A percentile compares a stretch with the other conserved stretches of the same genome.
Evolutionary conservation across 2,329 filamentous ascomycete species (phyloP).

Genomic region (Piedraia hortae): DNA sequence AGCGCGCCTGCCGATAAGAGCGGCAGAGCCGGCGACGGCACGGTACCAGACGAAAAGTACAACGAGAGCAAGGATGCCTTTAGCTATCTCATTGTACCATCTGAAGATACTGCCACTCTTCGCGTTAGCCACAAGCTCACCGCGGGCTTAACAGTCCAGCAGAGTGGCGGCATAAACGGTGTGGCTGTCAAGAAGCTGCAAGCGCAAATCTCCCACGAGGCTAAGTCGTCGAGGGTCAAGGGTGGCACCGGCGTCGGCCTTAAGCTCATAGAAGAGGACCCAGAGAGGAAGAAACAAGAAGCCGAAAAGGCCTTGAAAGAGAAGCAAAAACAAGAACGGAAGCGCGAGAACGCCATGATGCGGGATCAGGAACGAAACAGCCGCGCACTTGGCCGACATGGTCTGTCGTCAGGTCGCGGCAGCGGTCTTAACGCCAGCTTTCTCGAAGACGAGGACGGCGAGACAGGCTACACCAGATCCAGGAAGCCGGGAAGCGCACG

Average conservation of each 20-base stretch:
- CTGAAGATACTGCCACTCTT: constrained; percentile 37
- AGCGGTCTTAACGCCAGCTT: constrained; percentile 37
- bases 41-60: constrained; percentile 23
- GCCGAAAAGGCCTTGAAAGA: constrained; percentile 40
- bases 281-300: constrained; percentile 44
- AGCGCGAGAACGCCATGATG: constrained; percentile 38
- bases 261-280: constrained; percentile 42
- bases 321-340: constrained; percentile 23
- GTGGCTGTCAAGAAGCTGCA: constrained; percentile 42
- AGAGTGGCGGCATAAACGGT: constrained; percentile 40
- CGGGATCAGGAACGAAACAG: constrained; percentile 31
- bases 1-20: constrained; percentile 10
- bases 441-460: constrained; percentile 30
- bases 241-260: constrained; percentile 30
- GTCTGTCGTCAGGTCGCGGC: constrained; percentile 19
- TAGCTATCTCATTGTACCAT: constrained; percentile 47
- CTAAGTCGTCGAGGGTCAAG: constrained; percentile 25
- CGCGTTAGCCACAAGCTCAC: constrained; percentile 51
- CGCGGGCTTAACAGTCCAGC: constrained; percentile 40
- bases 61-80: constrained; percentile 42
- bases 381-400: constrained; percentile 21
- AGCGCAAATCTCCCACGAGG: constrained; percentile 36
- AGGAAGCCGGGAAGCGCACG: constrained; percentile 12
- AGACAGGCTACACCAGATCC: constrained; percentile 5
- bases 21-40: constrained; percentile 6